Evolutionary conservation across 148 eudicot genomes (phyloP), one percentile per base, ranked within the genome.

Genomic region (Vaccinium vitisidaea): DNA sequence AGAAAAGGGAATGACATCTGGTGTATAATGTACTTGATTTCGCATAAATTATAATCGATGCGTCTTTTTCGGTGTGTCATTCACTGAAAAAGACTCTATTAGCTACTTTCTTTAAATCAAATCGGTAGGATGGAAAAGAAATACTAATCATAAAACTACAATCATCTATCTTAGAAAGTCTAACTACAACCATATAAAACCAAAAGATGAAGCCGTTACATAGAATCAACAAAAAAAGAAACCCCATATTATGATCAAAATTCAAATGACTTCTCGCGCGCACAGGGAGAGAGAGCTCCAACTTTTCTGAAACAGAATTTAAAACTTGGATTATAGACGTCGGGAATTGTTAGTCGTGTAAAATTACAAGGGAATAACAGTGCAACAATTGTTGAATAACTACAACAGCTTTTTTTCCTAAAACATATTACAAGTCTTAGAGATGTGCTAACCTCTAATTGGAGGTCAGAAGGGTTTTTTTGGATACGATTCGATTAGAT

Each of bases 381-480:
- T 36, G 82, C 16, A 2, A 7, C 23, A 27, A 36, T 54, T 16
- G 27, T n/a, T 56, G 82, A 80, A 48, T 36, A 30, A 0, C 32
- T 2, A n/a, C 58, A 54, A 25, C 8, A 36, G 65, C 25, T 50
- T 0, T n/a, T 18, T 6, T 77, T 84, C 30, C n/a, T 46, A 77
- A 46, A 50, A 10, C 2, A 48, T 78, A 23, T 25, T 43, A 43
- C 46, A 5, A 50, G 61, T 69, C 54, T 27, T 54, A n/a, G 70
- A 52, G 25, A 61, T n/a, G 21, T 84, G 61, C 83, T 54, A 84
- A 69, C 79, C 86, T 84, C 58, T 71, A 54, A 70, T 43, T 80
- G 32, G 70, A 70, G 16, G 61, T 59, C 70, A 49, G 81, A 32
- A 58, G 7, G 14, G 25, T 39, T 80, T 43, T 2, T 25, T 71